Base-by-base conservation (phyloP, 1,139 yeast genomes). In the Lodderomyces parapsilosis region DNA sequence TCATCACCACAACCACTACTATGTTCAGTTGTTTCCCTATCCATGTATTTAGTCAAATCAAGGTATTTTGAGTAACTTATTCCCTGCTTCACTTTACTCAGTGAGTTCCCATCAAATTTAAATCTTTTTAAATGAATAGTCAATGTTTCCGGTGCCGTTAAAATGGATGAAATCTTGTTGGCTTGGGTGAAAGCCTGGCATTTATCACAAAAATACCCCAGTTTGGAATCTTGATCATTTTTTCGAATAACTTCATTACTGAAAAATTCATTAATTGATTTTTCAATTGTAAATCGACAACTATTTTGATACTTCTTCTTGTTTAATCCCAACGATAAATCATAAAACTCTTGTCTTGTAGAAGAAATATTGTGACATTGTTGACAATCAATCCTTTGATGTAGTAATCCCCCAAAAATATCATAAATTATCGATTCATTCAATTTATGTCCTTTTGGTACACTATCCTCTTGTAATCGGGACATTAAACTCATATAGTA, bases 291-390 rank as follows among this genome's bases (percentile, higher is more conserved):
- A 23, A 36, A 25, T 27, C 36, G 36, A 7, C 25, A 20, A 17
- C 43, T 36, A 30, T 40, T 41, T 39, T 46, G 44, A 33, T 30
- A 36, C 43, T 66, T 64, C 48, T 70, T 32, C 52, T 73, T 78
- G 49, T 71, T 80, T 51, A 83, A 70, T 41, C 86, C 91, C 40
- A 93, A 74, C 6, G 96, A 86, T 47, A 93, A 71, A 65, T 93
- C 99, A 60, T 91, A 91, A 58, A 93, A 87, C 60, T 94, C 97
- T 65, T 93, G 99, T 52, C 84, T 83, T 9, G 99, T 93, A 39
- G 81, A 81, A n/a, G 96, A 86, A 17, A 86, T 80, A 54, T 86
- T 80, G 14, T 83, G 80, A 66, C 99, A 93, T 42, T 71, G 78
- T 49, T 78, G 78, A 66, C 99, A 93, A 0, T 88, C 82, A 31